Conservation (phyloP, 2,329 filamentous ascomycete genomes). For the Furcasterigmium furcatum region DNA sequence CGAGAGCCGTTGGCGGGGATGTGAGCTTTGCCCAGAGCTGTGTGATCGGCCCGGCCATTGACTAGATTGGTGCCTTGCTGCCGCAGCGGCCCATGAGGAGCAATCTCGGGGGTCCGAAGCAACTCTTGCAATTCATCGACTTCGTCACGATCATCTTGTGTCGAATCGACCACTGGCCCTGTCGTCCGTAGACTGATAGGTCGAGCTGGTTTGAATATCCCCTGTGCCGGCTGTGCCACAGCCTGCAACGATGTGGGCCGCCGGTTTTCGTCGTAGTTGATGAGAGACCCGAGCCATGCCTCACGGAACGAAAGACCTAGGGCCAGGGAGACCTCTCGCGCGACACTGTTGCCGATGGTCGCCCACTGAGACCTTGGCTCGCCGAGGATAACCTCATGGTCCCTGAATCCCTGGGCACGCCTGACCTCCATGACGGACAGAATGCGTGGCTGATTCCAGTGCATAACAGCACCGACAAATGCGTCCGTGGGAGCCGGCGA, state of each 20-base stretch:
- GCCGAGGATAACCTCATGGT: conserved; percentile 69
- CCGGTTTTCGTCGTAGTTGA: conserved; percentile 8
- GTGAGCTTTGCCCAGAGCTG: no score
- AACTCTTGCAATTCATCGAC: no score
- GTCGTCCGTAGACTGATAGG: no score
- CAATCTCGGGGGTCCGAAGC: no score
- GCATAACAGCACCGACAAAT: conserved; percentile 52
- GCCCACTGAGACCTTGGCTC: conserved; percentile 51
- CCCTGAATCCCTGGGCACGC: conserved; percentile 66
- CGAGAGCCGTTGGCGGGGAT: no score
- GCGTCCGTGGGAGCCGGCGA: conserved; percentile 45
- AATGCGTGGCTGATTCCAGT: conserved; percentile 63
- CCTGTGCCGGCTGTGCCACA: no score
- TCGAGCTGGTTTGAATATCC: no score
- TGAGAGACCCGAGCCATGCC: conserved; percentile 43
- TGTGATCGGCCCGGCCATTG: no score
- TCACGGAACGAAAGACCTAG: conserved; percentile 62
- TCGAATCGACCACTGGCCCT: no score
- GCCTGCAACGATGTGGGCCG: not conserved
- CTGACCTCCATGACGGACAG: conserved; percentile 65
- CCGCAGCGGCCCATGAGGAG: no score
- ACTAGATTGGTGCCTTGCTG: no score
- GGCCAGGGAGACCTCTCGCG: conserved; percentile 63
- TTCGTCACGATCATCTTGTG: no score
- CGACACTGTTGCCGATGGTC: conserved; percentile 75